phyloP scores from a whole-genome alignment of 2,329 filamentous ascomycete genomes.

The Scortechinia acanthostroma region DNA sequence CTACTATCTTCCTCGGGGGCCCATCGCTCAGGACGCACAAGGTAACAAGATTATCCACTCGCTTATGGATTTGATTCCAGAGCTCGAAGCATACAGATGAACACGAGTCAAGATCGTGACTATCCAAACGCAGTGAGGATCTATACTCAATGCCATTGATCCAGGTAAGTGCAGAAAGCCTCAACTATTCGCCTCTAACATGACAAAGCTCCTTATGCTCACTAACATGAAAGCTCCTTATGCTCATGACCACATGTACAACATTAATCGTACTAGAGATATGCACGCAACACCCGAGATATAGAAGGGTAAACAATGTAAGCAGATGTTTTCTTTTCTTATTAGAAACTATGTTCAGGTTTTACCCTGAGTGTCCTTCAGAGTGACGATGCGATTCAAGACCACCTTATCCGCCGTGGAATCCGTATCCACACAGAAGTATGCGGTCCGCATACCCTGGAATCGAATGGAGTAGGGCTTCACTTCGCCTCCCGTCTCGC shows the following conservation, averaged over 20 bases:
- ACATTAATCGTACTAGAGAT: no score
- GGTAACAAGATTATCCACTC: background rate
- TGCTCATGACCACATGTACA: no score
- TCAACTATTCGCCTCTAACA: background rate
- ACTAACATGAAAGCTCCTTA: background rate
- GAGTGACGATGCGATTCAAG: constrained; percentile 57
- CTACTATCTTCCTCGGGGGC: constrained; percentile 13
- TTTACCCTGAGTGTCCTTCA: no score
- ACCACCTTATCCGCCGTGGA: constrained; percentile 45
- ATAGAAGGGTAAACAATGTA: no score
- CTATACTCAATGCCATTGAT: background rate
- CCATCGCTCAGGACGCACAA: background rate
- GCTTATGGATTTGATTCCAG: background rate
- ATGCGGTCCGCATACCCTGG: constrained; percentile 59
- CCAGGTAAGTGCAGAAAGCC: background rate
- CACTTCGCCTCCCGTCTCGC: constrained; percentile 12
- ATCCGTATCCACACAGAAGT: constrained; percentile 52
- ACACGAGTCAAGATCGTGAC: no score
- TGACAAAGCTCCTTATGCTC: background rate
- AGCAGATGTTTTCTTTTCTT: no score
- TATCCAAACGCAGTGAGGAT: no score
- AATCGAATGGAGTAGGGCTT: constrained; percentile 49
- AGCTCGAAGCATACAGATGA: background rate
- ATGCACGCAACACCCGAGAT: no score
- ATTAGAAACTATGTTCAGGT: no score